Base-by-base conservation (phyloP, 208 protist species). In the Trypanosoma lewisi region DNA sequence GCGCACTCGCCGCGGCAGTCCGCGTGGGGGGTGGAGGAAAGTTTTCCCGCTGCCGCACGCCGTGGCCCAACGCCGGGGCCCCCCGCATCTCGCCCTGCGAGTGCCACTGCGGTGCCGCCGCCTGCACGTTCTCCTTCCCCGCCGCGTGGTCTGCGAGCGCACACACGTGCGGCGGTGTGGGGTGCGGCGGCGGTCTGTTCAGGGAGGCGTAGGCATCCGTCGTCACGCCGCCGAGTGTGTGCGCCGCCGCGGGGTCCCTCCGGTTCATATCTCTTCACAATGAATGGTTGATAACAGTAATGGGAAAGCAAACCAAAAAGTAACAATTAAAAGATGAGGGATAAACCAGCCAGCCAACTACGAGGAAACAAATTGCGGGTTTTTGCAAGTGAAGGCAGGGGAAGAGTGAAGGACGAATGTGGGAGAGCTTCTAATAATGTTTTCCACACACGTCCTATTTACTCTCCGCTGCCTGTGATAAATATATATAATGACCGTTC, bases 11-110 rank as follows among this genome's bases (percentile, higher is more conserved):
- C 4, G 36, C 48, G 17, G 2, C 16, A 14, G 34, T 33, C 9
- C 23, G 42, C 42, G 48, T 48, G 41, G 12, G 21, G 25, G 23
- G 36, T 44, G n/a, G 1, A 41, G 2, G 23, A 21, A 16, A 4
- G 37, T 39, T 48, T 57, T 55, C 36, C 60, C n/a, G n/a, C n/a
- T n/a, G 47, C 25, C 6, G 4, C 36, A 19, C 21, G 2, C 50
- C 53, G 44, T n/a, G 44, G 9, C 64, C 53, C 28, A 70, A 39
- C 30, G 21, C 47, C 12, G 55, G 44, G 3, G 28, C 58, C 3
- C 59, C 51, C 8, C 66, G 56, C 58, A 72, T 72, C 25, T 64
- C 58, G 21, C 65, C 66, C 12, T 39, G 19, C 2, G 45, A 11
- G n/a, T 52, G 48, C 1, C 51, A 51, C 17, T 23, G 37, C 19